A percentile compares a stretch with the other conserved stretches of the same genome.
These are phyloP conservation scores for Coccomyxa sp. DNA, from an alignment of 139 green algal genomes.

Conservation along the genomic window DNA sequence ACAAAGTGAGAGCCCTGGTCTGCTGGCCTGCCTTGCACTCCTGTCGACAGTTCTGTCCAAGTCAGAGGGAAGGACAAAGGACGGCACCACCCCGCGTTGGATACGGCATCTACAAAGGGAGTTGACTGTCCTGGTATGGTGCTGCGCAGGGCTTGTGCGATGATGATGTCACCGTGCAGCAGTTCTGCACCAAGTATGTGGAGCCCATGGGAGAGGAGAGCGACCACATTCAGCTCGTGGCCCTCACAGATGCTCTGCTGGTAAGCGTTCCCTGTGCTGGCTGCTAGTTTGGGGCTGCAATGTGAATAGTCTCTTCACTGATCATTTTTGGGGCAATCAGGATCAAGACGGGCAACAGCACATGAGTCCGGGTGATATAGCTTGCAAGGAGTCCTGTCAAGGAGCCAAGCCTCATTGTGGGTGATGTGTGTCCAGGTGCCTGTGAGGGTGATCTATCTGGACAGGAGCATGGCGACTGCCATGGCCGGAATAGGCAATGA, in stretches of 20 bases:
- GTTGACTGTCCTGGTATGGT: background rate
- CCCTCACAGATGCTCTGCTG: conserved; percentile 82
- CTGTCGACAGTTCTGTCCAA: background rate
- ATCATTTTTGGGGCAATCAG: too few species aligned
- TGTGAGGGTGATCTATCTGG: conserved; percentile 76
- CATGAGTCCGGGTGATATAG: too few species aligned
- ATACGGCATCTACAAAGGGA: background rate
- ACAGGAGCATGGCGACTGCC: conserved; percentile 43
- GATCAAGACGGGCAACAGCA: too few species aligned
- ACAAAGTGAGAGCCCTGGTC: background rate
- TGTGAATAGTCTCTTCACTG: too few species aligned
- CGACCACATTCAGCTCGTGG: conserved; percentile 93
- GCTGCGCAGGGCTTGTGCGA: conserved; percentile 64
- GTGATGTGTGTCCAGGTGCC: conserved; percentile 48
- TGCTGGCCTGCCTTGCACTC: too few species aligned
- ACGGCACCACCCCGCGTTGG: too few species aligned
- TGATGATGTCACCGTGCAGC: conserved; percentile 46
- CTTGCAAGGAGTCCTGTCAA: background rate
- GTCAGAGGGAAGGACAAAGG: too few species aligned
- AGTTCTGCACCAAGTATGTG: conserved; percentile 24
- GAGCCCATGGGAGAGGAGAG: conserved; percentile 90
- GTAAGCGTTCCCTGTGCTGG: too few species aligned
- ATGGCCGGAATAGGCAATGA: conserved; percentile 15
- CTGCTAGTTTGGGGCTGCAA: too few species aligned
- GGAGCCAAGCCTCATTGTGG: background rate